Evolutionary conservation across 495 filamentous ascomycete species (phyloP).

Genomic region (Hypoxylon intermedium): DNA sequence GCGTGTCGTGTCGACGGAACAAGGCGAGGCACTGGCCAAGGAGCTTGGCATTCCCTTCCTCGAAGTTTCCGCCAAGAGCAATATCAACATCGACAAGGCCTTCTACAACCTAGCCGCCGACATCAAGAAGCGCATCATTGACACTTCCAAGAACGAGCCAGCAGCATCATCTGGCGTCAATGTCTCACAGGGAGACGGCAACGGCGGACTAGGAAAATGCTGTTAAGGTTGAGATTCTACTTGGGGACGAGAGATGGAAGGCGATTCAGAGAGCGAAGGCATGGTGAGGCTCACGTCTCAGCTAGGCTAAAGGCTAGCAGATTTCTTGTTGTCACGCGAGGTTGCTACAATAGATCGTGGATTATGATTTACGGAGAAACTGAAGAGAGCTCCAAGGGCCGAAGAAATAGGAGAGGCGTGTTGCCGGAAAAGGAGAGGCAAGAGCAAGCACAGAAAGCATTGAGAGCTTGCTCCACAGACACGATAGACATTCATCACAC

Average conservation of each 20-base stretch:
- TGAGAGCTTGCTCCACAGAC: slow-evolving; percentile 8
- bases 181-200: slow-evolving; percentile 66
- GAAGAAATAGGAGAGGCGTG: slow-evolving; percentile 23
- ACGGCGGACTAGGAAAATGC: slow-evolving; percentile 76
- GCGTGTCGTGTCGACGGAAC: slow-evolving; percentile 88
- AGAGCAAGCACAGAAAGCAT: slow-evolving; percentile 8
- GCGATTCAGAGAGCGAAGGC: slow-evolving; percentile 5
- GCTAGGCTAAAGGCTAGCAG: slow-evolving; percentile 12
- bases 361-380: slow-evolving; percentile 35
- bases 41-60: slow-evolving; percentile 98
- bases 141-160: slow-evolving; percentile 81
- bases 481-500: slow-evolving; percentile 35
- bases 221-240: slow-evolving; percentile 64
- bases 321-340: slow-evolving; percentile 32
- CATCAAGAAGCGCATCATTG: slow-evolving; percentile 95
- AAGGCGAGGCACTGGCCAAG: slow-evolving; percentile 90
- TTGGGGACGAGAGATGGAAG: slow-evolving; percentile 5
- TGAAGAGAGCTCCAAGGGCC: slow-evolving; percentile 13
- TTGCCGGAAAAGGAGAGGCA: slow-evolving; percentile 17
- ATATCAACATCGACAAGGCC: slow-evolving; percentile 99
- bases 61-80: slow-evolving; percentile 97
- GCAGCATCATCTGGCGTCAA: slow-evolving; percentile 69
- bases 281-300: slow-evolving; percentile 22
- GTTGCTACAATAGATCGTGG: slow-evolving; percentile 37
- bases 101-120: slow-evolving; percentile 95